Conservation (phyloP, 139 green algal species). For the Chlamydomonas applanata region DNA sequence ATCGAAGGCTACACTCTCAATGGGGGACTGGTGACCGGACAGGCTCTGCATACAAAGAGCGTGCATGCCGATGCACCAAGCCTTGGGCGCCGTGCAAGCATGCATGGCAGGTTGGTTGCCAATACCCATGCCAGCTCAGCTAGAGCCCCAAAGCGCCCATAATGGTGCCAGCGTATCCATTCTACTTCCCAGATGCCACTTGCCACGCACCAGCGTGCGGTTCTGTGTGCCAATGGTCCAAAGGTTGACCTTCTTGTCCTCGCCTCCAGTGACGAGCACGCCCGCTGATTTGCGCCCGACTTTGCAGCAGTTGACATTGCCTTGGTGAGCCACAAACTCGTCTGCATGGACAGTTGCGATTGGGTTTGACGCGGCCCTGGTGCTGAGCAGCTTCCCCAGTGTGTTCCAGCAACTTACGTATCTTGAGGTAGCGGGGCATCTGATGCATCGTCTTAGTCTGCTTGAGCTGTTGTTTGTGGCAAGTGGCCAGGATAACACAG, state of each 20-base stretch:
- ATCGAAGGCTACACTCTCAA: constrained; percentile 81
- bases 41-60: constrained; percentile 52
- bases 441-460: too few relatives aligned
- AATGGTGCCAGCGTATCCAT: not conserved
- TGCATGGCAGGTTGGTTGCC: too few relatives aligned
- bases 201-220: constrained; percentile 43
- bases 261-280: constrained; percentile 81
- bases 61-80: not conserved
- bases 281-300: constrained; percentile 70
- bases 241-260: constrained; percentile 89
- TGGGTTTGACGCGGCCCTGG: not conserved
- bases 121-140: not conserved
- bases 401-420: constrained; percentile 20
- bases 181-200: not conserved
- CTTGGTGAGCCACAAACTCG: constrained; percentile 76
- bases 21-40: constrained; percentile 57
- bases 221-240: constrained; percentile 74
- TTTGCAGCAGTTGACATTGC: constrained; percentile 73
- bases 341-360: constrained; percentile 38
- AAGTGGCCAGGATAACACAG: too few relatives aligned
- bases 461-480: too few relatives aligned
- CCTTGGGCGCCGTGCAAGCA: too few relatives aligned
- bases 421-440: constrained; percentile 22
- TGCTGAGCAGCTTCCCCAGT: too few relatives aligned
- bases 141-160: not conserved